Percentiles rank a stretch among this genome's conserved stretches.
Evolutionary conservation across 108 stramenopile species (phyloP).

Genomic region (Aureococcus anophagefferens): DNA sequence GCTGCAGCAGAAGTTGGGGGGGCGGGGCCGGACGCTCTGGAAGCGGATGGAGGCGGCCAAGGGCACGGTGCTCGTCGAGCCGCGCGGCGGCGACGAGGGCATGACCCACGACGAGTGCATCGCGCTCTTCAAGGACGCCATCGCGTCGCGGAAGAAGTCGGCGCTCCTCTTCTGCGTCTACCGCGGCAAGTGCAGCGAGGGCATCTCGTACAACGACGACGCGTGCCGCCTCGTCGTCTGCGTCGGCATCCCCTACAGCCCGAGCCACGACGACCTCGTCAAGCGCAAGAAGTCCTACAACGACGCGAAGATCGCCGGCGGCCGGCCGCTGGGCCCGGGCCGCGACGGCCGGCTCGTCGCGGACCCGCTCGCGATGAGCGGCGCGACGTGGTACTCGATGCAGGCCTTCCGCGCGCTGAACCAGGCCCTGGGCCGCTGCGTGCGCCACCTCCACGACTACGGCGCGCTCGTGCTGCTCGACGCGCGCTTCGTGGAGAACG

Average conservation of each 20-base stretch:
- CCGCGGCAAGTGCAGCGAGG: slow-evolving; percentile 73
- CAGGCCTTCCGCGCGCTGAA: slow-evolving; percentile 81
- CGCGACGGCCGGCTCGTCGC: neutral
- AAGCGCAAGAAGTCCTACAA: slow-evolving; percentile 66
- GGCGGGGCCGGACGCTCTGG: slow-evolving; percentile 28
- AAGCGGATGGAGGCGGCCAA: slow-evolving; percentile 40
- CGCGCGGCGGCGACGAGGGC: slow-evolving; percentile 42
- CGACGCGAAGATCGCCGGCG: slow-evolving; percentile 23
- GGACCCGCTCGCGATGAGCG: slow-evolving; percentile 31
- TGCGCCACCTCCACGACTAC: slow-evolving; percentile 75
- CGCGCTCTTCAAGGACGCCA: slow-evolving; percentile 40
- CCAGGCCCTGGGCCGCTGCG: slow-evolving; percentile 75
- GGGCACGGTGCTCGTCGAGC: slow-evolving; percentile 57
- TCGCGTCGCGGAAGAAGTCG: slow-evolving; percentile 30
- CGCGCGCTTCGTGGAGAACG: slow-evolving; percentile 22
- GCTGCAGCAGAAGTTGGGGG: slow-evolving; percentile 9
- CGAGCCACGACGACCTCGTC: slow-evolving; percentile 68
- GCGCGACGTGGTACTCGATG: slow-evolving; percentile 72
- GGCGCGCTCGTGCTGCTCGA: slow-evolving; percentile 74
- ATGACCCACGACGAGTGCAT: neutral
- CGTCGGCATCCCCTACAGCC: slow-evolving; percentile 13
- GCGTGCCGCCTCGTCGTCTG: slow-evolving; percentile 1
- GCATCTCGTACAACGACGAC: slow-evolving; percentile 39
- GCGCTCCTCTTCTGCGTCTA: slow-evolving; percentile 73
- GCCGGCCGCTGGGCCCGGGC: neutral